A percentile compares a stretch with the other conserved stretches of the same genome.
These are phyloP conservation scores for Blastobotrys indianensis DNA, from an alignment of 1,139 yeast species.

Conservation along the genomic window DNA sequence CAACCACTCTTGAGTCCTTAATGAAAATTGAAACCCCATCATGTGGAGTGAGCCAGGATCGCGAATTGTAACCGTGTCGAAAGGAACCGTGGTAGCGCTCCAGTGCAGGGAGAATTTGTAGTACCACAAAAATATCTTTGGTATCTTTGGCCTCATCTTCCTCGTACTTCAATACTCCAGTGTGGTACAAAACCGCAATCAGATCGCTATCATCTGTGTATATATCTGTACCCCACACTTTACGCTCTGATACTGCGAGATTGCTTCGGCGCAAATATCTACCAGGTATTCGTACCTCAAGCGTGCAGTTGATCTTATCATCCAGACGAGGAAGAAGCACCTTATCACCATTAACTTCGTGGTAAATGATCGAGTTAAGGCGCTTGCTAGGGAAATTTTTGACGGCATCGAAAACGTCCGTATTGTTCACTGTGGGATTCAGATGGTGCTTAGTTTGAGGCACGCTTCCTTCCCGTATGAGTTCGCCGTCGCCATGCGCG, in stretches of 20 bases:
- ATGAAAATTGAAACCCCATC: slow-evolving; percentile 65
- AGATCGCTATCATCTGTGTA: slow-evolving; percentile 93
- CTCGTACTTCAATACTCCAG: slow-evolving; percentile 47
- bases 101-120: slow-evolving; percentile 65
- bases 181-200: slow-evolving; percentile 65
- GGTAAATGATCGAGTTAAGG: slow-evolving; percentile 59
- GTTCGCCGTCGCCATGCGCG: slow-evolving; percentile 3
- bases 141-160: not conserved
- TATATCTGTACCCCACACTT: slow-evolving; percentile 86
- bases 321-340: slow-evolving; percentile 33
- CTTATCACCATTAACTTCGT: slow-evolving; percentile 36
- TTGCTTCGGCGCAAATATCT: slow-evolving; percentile 31
- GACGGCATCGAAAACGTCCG: slow-evolving; percentile 44
- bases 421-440: slow-evolving; percentile 37
- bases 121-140: slow-evolving; percentile 60
- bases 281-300: slow-evolving; percentile 60
- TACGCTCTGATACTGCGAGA: slow-evolving; percentile 44
- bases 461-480: not conserved
- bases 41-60: slow-evolving; percentile 64
- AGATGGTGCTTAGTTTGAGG: slow-evolving; percentile 18
- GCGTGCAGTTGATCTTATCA: slow-evolving; percentile 52
- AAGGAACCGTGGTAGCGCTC: slow-evolving; percentile 55
- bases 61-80: slow-evolving; percentile 63
- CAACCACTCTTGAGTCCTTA: slow-evolving; percentile 41
- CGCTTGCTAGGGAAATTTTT: slow-evolving; percentile 43